A percentile compares a stretch with the other conserved stretches of the same genome.
These are phyloP conservation scores for Chaetothyriales sp. DNA, from an alignment of 2,329 filamentous ascomycete genomes.

Conservation along the genomic window DNA sequence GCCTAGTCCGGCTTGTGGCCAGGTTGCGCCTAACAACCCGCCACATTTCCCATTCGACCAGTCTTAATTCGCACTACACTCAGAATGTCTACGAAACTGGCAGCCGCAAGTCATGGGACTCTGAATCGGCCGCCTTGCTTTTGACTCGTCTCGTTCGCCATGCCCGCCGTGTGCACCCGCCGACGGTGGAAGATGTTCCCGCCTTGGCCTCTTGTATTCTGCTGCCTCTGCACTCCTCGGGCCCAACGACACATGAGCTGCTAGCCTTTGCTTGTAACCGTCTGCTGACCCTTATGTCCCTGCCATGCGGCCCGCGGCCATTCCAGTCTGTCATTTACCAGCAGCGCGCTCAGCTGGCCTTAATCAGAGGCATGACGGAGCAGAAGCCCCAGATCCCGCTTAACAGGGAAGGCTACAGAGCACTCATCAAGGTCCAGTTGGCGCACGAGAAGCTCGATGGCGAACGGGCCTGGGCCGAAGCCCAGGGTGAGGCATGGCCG, in stretches of 20 bases:
- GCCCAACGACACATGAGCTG: constrained; percentile 1
- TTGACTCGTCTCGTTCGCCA: constrained; percentile 37
- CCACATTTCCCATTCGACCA: neutral
- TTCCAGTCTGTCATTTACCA: constrained; percentile 37
- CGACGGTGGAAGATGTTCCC: constrained; percentile 28
- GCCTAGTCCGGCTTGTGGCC: constrained; percentile 30
- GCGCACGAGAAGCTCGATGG: constrained; percentile 41
- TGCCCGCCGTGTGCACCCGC: constrained; percentile 37
- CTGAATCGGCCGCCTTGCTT: constrained; percentile 17
- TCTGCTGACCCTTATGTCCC: constrained; percentile 35
- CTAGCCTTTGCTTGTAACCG: constrained; percentile 30
- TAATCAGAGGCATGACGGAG: constrained; percentile 44
- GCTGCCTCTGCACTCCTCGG: constrained; percentile 5
- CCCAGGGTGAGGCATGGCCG: constrained; percentile 50
- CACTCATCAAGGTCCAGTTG: constrained; percentile 43
- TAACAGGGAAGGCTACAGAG: constrained; percentile 45
- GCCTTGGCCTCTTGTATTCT: constrained; percentile 20
- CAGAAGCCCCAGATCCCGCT: constrained; percentile 41
- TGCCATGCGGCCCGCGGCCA: constrained; percentile 36
- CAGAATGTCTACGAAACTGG: constrained; percentile 9
- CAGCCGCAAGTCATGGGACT: constrained; percentile 3
- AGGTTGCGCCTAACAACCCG: constrained; percentile 4
- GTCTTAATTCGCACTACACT: neutral
- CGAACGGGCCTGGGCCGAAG: constrained; percentile 44
- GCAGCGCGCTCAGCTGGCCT: constrained; percentile 43